Evolutionary conservation across 2,329 filamentous ascomycete species (phyloP), one percentile per base, ranked within the genome.

Genomic region (Verticillium tricorpus): DNA sequence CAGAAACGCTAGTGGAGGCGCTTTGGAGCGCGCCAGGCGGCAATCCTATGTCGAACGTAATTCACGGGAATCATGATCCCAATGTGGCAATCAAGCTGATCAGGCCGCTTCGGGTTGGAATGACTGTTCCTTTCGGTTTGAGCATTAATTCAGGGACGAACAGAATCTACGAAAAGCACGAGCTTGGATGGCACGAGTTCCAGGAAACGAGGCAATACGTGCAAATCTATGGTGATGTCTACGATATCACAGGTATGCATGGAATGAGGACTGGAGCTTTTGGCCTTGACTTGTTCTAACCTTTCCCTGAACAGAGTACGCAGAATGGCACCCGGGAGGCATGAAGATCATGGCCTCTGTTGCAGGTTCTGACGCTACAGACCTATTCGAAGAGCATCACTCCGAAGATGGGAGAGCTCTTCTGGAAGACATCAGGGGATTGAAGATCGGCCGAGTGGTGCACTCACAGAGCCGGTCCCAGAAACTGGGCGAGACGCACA

Each of bases 301-400:
- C 2, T 8, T 14, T 15, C 22, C 50, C 17, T 15, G 15, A 45
- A 8, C 39, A 67, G 65, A 61, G 12, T 65, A 65, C 17, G 50
- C 40, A n/a, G 57, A 65, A 6, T 58, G 58, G 25, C 65, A 67
- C 12, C 65, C 64, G 0, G 65, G 65, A 1, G 65, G 65, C 9
- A 25, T 59, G 1, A 54, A 25, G 4, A 17, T 60, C 14, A 31
- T 67, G 4, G 4, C 32, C 5, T 55, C 60, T 4, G 32, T 56
- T 22, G 65, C 63, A 1, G 65, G 65, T n/a, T 57, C 22, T 8
- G 56, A 67, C 31, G 45, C 31, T 12, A 65, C 65, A 2, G 55
- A 56, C 2, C 17, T 63, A 0, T 67, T 67, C 34, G 11, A 65
- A 4, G n/a, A 50, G 5, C 5, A 57, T 5, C 65, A 67, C 14